A percentile compares a stretch with the other conserved stretches of the same genome.
Conservation (phyloP, 306 rosid species). For the Carpinus viminea region DNA sequence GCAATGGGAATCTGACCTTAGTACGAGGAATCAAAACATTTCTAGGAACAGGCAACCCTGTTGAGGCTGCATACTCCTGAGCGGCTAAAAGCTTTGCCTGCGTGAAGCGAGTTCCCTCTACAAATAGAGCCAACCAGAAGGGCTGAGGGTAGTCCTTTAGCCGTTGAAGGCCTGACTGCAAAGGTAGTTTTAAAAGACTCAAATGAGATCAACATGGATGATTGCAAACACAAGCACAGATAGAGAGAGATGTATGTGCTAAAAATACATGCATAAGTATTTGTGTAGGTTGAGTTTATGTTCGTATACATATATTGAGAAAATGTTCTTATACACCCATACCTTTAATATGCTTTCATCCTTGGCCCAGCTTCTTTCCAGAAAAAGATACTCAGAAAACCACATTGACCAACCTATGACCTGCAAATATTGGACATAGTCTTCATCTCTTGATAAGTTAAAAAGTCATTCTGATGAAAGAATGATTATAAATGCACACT, state of each 20-base stretch:
- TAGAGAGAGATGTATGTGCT: background rate
- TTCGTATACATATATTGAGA: background rate
- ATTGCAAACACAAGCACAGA: constrained; percentile 12
- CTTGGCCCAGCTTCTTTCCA: constrained; percentile 97
- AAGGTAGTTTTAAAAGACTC: constrained; percentile 33
- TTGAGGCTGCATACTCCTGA: constrained; percentile 78
- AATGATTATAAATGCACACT: background rate
- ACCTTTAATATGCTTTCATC: constrained; percentile 92
- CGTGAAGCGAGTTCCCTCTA: constrained; percentile 96
- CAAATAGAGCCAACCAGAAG: constrained; percentile 96
- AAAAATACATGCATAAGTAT: background rate
- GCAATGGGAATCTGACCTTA: constrained; percentile 50
- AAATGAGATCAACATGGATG: constrained; percentile 26
- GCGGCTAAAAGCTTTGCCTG: constrained; percentile 85
- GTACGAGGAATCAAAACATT: constrained; percentile 97
- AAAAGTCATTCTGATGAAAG: background rate
- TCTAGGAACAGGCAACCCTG: constrained; percentile 74
- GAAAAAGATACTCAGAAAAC: constrained; percentile 90
- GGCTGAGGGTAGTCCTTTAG: constrained; percentile 81
- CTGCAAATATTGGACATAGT: constrained; percentile 40
- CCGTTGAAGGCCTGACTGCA: constrained; percentile 78
- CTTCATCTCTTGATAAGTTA: background rate
- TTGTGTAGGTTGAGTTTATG: background rate
- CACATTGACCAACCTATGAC: constrained; percentile 99
- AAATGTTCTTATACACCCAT: constrained; percentile 21